Evolutionary conservation across 176 grass and related monocot species (phyloP).

Genomic region (Aegilops longissima): DNA sequence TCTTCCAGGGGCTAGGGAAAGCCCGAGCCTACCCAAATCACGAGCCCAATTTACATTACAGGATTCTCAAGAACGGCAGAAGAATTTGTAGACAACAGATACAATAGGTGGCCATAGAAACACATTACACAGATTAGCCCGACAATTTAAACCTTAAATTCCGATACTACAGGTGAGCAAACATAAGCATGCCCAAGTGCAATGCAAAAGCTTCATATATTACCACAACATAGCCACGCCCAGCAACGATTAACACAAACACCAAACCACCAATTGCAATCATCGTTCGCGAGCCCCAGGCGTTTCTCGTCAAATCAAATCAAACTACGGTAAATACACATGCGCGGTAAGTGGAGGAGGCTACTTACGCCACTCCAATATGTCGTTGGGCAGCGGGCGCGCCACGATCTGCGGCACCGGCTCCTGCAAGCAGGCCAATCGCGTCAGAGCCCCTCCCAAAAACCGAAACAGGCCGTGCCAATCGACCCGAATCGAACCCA

Average conservation of each 20-base stretch:
- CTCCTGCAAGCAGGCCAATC: constrained; percentile 53
- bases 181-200: background rate
- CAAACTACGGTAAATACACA: background rate
- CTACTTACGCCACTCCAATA: constrained; percentile 97
- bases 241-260: background rate
- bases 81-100: background rate
- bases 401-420: constrained; percentile 95
- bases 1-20: background rate
- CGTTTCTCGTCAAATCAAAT: background rate
- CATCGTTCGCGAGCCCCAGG: background rate
- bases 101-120: background rate
- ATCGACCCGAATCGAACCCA: background rate
- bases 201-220: background rate
- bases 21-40: background rate
- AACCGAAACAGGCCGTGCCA: background rate
- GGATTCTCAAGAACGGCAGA: background rate
- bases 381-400: constrained; percentile 89
- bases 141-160: background rate
- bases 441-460: background rate
- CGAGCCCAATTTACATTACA: background rate
- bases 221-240: background rate
- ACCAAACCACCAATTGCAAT: background rate
- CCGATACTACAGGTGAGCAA: background rate
- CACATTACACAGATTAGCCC: background rate
- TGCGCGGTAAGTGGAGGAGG: background rate